Percentiles rank a stretch among this genome's conserved stretches.
Evolutionary conservation across 2,329 filamentous ascomycete species (phyloP).

Genomic region (Teratosphaeria nubilosa): DNA sequence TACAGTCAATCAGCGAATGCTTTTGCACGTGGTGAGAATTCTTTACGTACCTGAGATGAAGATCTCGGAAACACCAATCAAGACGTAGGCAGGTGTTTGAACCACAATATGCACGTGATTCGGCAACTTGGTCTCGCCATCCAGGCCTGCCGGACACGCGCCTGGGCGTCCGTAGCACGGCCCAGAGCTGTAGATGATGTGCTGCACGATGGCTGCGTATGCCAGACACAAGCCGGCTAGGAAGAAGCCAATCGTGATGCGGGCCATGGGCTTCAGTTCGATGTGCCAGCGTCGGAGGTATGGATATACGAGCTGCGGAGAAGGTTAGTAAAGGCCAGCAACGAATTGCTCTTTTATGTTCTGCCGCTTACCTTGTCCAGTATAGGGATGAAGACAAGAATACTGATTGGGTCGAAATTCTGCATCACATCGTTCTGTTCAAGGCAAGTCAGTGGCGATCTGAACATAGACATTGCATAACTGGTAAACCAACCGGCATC

Average conservation of each 20-base stretch:
- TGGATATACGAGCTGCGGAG: conserved; percentile 30
- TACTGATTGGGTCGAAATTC: conserved; percentile 37
- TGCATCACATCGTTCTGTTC: conserved; percentile 38
- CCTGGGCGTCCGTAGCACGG: conserved; percentile 43
- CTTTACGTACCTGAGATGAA: conserved; percentile 25
- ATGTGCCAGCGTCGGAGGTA: conserved; percentile 32
- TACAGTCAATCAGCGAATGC: neutral
- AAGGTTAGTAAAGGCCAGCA: no score
- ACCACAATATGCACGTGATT: conserved; percentile 37
- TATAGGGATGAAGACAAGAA: conserved; percentile 38
- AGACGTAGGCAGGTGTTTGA: conserved; percentile 36
- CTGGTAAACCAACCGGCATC: conserved; percentile 20
- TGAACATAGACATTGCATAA: neutral
- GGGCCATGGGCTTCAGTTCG: conserved; percentile 40
- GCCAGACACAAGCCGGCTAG: conserved; percentile 43
- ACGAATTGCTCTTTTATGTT: no score
- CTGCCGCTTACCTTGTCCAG: conserved; percentile 24
- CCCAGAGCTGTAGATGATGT: conserved; percentile 43
- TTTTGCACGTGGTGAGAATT: no score
- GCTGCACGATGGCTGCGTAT: conserved; percentile 49
- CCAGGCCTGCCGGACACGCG: conserved; percentile 27
- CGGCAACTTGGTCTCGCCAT: conserved; percentile 23
- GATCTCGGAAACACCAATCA: conserved; percentile 37
- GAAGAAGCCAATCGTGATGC: conserved; percentile 44
- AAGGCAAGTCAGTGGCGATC: neutral